Evolutionary conservation across 768 basidiomycete genomes (phyloP).

Genomic region (Podaxis sp.): DNA sequence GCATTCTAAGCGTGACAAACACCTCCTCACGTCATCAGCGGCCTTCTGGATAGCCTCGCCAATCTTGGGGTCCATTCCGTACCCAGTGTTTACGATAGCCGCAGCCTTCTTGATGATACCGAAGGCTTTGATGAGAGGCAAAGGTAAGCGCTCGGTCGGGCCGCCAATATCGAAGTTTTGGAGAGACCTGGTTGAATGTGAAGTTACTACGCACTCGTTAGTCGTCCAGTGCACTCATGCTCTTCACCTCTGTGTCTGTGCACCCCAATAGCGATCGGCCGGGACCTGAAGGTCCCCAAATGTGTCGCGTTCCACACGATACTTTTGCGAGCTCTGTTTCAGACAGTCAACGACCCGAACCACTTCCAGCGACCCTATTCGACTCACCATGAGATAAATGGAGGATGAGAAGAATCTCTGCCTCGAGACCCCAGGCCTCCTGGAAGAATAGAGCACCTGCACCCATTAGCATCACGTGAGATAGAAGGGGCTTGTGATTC

Average conservation of each 20-base stretch:
- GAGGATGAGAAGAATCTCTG: slow-evolving; percentile 33
- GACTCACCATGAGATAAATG: slow-evolving; percentile 27
- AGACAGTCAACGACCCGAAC: not conserved
- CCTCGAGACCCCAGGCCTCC: slow-evolving; percentile 14
- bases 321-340: slow-evolving; percentile 44
- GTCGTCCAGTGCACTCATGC: not conserved
- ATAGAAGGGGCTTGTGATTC: slow-evolving; percentile 11
- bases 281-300: slow-evolving; percentile 92
- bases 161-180: slow-evolving; percentile 99
- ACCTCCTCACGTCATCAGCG: slow-evolving; percentile 80
- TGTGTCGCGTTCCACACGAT: slow-evolving; percentile 87
- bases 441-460: slow-evolving; percentile 25
- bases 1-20: not conserved
- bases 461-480: slow-evolving; percentile 30
- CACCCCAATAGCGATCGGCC: slow-evolving; percentile 87
- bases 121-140: slow-evolving; percentile 96
- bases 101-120: slow-evolving; percentile 98
- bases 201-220: not conserved
- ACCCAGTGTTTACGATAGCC: slow-evolving; percentile 81
- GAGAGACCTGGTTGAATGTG: slow-evolving; percentile 56
- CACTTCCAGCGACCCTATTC: not conserved
- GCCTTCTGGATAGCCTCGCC: slow-evolving; percentile 89
- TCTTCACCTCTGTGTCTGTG: slow-evolving; percentile 89
- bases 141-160: slow-evolving; percentile 87
- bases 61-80: slow-evolving; percentile 88